phyloP scores from a whole-genome alignment of 495 filamentous ascomycete species.

The Penicillium cataractarum region DNA sequence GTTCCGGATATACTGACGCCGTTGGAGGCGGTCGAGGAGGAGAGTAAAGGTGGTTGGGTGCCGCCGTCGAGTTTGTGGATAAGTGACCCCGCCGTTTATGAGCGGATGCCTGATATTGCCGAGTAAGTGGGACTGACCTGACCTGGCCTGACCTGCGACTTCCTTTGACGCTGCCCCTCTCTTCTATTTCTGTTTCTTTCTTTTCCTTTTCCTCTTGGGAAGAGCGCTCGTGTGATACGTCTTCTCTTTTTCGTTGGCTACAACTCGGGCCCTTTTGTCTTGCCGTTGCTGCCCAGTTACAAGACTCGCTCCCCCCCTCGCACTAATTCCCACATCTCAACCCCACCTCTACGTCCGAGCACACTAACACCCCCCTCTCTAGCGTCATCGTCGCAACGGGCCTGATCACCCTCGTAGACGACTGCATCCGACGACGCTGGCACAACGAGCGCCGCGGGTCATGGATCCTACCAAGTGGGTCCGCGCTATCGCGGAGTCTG shows the following conservation, averaged over 20 bases:
- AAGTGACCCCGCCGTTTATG: constrained; percentile 67
- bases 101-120: constrained; percentile 75
- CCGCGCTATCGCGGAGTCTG: constrained; percentile 60
- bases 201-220: constrained; percentile 2
- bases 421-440: constrained; percentile 84
- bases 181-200: constrained; percentile 1
- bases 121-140: constrained; percentile 70
- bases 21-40: constrained; percentile 70
- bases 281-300: background rate
- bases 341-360: background rate
- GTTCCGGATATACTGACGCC: constrained; percentile 77
- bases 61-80: constrained; percentile 91
- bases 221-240: background rate
- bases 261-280: background rate
- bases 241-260: background rate
- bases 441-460: constrained; percentile 65
- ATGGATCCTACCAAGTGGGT: constrained; percentile 56
- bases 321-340: too few relatives aligned
- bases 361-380: background rate
- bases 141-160: too few relatives aligned
- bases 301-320: background rate
- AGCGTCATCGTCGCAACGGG: constrained; percentile 91
- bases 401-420: constrained; percentile 86
- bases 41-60: constrained; percentile 84
- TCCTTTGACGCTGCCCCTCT: too few relatives aligned